Conservation (phyloP, 768 basidiomycete species). For the Cantharellus anzutake region DNA sequence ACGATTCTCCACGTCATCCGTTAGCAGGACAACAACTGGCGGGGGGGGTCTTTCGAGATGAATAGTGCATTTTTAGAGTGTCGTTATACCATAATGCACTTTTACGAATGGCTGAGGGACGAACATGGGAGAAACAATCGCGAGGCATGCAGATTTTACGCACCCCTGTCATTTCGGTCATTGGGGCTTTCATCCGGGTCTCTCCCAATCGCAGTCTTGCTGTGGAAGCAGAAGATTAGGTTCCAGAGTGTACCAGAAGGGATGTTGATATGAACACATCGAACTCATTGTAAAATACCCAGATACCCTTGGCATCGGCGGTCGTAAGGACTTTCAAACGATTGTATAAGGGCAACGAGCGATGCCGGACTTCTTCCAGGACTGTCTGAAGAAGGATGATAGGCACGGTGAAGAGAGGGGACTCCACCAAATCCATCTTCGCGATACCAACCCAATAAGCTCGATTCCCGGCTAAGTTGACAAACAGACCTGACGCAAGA, state of each 20-base stretch:
- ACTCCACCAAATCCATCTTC: conserved; percentile 90
- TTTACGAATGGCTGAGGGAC: conserved; percentile 56
- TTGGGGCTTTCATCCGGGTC: conserved; percentile 73
- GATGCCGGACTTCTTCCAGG: conserved; percentile 87
- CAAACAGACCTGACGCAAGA: conserved; percentile 58
- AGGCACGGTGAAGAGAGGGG: conserved; percentile 49
- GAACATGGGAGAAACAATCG: neutral
- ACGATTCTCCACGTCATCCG: conserved; percentile 76
- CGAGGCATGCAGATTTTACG: neutral
- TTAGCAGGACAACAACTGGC: conserved; percentile 60
- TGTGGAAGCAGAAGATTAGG: neutral
- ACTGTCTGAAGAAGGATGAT: conserved; percentile 90
- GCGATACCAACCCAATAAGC: conserved; percentile 6
- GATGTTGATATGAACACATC: conserved; percentile 37
- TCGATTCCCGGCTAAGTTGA: neutral
- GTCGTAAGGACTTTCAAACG: conserved; percentile 71
- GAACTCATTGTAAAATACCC: conserved; percentile 79
- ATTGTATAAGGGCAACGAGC: conserved; percentile 83
- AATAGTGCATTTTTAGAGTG: conserved; percentile 27
- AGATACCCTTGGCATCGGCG: conserved; percentile 69
- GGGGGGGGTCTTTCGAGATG: too few relatives aligned
- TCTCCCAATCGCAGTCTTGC: conserved; percentile 63
- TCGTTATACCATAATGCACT: conserved; percentile 73
- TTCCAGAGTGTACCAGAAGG: neutral
- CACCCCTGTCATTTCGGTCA: conserved; percentile 88